Base-by-base conservation (phyloP, 2,329 filamentous ascomycete species). In the Lizonia empirigonia region DNA sequence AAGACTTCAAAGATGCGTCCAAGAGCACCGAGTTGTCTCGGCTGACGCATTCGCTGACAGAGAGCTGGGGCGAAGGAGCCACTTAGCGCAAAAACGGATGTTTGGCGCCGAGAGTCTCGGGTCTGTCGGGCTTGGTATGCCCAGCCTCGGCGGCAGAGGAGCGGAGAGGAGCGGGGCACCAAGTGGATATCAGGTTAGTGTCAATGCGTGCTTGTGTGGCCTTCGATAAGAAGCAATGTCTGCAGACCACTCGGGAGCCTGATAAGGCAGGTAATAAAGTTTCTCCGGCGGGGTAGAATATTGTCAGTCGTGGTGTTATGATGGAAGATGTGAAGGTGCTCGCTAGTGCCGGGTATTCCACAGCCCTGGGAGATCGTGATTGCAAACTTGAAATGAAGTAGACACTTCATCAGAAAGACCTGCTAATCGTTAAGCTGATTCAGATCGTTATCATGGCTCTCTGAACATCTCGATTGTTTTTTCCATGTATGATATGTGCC, bases 121-220 rank as follows among this genome's bases (percentile, higher is more conserved):
- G 22, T 47, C 37, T 33, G 16, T 50, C 50, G 50, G 55, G 27
- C 62, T 64, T 58, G 59, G 57, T 51, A 23, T 30, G 38, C 56
- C 40, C 39, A 54, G 53, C 45, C 26, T 62, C 52, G 58, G 58
- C 62, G 29, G 36, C 46, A 51, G 55, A 53, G 56, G 53, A 59
- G 60, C 58, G 60, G 60, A 55, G 61, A 60, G 59, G 61, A 54
- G 60, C 58, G 57, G 59, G 52, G 53, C 33, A 9, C 15, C 34
- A 23, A n/a, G 44, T 39, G 29, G 10, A 20, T 20, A 29, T 44
- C 7, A 10, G 18, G 42, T 38, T 44, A 47, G 49, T 33, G 37
- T 35, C 24, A 26, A 52, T 42, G 35, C 23, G 20, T 30, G 36
- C 34, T 35, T 34, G 22, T 29, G 39, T 27, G 23, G 35, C 19